These are phyloP conservation scores for Cicer chorassanicum DNA, from an alignment of 306 rosid genomes.

Conservation along the genomic window DNA sequence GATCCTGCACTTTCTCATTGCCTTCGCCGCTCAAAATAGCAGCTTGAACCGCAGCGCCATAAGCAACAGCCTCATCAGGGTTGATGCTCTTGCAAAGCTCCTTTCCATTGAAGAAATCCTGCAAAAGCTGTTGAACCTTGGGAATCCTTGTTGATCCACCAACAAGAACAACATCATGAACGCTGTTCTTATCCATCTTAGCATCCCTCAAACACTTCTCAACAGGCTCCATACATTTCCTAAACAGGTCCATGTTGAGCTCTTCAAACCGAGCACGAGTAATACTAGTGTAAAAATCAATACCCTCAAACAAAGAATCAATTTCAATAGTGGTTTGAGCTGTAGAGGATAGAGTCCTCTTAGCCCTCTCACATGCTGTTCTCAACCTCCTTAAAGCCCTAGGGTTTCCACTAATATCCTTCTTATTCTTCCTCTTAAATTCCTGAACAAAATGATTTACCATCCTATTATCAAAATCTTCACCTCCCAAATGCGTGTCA, in stretches of 20 bases:
- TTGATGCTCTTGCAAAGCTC: constrained; percentile 66
- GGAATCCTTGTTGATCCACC: constrained; percentile 68
- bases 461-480: constrained; percentile 66
- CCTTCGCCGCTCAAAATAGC: constrained; percentile 65
- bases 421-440: constrained; percentile 59
- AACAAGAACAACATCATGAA: constrained; percentile 64
- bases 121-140: constrained; percentile 60
- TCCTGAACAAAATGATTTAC: constrained; percentile 68
- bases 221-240: constrained; percentile 62
- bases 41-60: constrained; percentile 70
- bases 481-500: constrained; percentile 70
- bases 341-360: constrained; percentile 61
- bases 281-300: constrained; percentile 57
- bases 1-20: constrained; percentile 62
- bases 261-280: constrained; percentile 65
- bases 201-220: constrained; percentile 65
- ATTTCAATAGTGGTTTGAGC: constrained; percentile 63
- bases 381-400: constrained; percentile 63
- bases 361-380: constrained; percentile 64
- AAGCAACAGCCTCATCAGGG: constrained; percentile 66
- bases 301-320: constrained; percentile 59
- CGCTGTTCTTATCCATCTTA: constrained; percentile 59
- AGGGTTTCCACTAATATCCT: constrained; percentile 58
- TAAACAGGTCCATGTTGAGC: constrained; percentile 63
- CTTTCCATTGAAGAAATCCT: constrained; percentile 62